phyloP scores from a whole-genome alignment of 208 protist genomes.

The Trypanosomatidae sp. region DNA sequence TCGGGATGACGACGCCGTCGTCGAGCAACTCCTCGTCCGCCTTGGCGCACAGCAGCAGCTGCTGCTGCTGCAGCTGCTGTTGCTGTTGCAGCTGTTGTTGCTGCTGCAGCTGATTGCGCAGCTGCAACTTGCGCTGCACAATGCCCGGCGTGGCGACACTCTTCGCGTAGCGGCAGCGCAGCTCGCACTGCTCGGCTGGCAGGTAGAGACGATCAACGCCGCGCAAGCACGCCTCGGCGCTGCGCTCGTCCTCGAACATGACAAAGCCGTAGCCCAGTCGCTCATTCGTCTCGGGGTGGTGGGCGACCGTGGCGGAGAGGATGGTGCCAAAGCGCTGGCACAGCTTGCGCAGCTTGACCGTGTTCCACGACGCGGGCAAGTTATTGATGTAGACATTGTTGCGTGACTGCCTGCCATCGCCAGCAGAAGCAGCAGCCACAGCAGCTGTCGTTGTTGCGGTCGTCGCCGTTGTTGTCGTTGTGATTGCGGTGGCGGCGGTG shows the following conservation, averaged over 20 bases:
- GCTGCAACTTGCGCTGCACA: constrained; percentile 2
- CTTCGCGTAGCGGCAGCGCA: constrained; percentile 40
- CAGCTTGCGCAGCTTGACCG: constrained; percentile 29
- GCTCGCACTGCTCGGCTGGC: constrained; percentile 7
- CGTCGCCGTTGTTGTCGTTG: neutral
- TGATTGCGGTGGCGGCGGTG: neutral
- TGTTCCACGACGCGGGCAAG: constrained; percentile 46
- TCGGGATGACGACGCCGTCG: no score
- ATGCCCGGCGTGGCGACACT: constrained; percentile 40
- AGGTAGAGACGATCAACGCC: constrained; percentile 7
- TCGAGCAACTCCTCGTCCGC: neutral
- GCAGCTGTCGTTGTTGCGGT: neutral
- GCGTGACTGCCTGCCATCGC: constrained; percentile 2
- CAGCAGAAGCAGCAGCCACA: neutral
- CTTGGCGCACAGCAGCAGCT: neutral
- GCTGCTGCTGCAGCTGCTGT: neutral
- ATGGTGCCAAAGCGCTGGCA: constrained; percentile 31
- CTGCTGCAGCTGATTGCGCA: neutral
- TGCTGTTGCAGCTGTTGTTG: neutral
- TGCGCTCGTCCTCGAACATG: constrained; percentile 23
- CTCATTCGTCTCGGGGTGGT: constrained; percentile 28
- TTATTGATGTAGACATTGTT: constrained; percentile 54
- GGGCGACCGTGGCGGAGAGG: constrained; percentile 37
- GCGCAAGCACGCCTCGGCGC: constrained; percentile 22
- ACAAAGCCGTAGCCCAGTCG: constrained; percentile 57